Percentiles rank a stretch among this genome's conserved stretches.
Conservation (phyloP, 2,329 filamentous ascomycete genomes). For the Cladosporium cucumerinum region DNA sequence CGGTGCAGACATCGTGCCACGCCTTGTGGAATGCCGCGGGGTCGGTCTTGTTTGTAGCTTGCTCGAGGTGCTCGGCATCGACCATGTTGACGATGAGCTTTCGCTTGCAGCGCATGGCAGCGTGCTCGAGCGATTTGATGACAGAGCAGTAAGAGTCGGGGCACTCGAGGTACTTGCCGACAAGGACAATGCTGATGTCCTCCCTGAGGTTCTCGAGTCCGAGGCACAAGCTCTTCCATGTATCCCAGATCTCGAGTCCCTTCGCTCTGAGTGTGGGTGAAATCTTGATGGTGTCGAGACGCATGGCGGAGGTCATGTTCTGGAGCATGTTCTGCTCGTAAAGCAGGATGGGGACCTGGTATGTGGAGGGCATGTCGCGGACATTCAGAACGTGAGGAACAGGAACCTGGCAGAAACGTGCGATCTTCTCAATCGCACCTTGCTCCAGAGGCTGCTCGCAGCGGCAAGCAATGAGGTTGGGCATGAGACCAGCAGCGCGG, state of each 20-base stretch:
- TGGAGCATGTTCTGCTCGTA: slow-evolving; percentile 73
- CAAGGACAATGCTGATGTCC: slow-evolving; percentile 74
- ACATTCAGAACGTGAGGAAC: slow-evolving; percentile 81
- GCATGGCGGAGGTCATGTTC: slow-evolving; percentile 63
- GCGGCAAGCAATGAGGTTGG: slow-evolving; percentile 79
- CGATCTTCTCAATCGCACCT: slow-evolving; percentile 79
- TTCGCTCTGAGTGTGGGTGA: slow-evolving; percentile 55
- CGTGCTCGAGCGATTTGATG: slow-evolving; percentile 83
- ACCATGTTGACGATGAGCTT: slow-evolving; percentile 81
- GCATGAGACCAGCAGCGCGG: slow-evolving; percentile 69
- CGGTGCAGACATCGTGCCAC: slow-evolving; percentile 75
- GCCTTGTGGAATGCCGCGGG: slow-evolving; percentile 73
- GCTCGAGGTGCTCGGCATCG: slow-evolving; percentile 80
- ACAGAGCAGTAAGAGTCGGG: slow-evolving; percentile 85
- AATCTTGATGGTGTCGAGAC: slow-evolving; percentile 54
- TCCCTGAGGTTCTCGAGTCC: slow-evolving; percentile 65
- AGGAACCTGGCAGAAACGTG: slow-evolving; percentile 83
- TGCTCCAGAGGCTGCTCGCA: slow-evolving; percentile 74
- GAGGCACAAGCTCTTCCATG: slow-evolving; percentile 71
- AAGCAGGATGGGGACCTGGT: slow-evolving; percentile 91
- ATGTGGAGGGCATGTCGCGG: slow-evolving; percentile 82
- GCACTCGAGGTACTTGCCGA: slow-evolving; percentile 86
- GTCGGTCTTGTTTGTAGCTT: slow-evolving; percentile 56
- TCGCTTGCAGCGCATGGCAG: slow-evolving; percentile 77
- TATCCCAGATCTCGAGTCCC: slow-evolving; percentile 68